phyloP scores from a whole-genome alignment of 805 yeast species.

The Candida tallmaniae region DNA sequence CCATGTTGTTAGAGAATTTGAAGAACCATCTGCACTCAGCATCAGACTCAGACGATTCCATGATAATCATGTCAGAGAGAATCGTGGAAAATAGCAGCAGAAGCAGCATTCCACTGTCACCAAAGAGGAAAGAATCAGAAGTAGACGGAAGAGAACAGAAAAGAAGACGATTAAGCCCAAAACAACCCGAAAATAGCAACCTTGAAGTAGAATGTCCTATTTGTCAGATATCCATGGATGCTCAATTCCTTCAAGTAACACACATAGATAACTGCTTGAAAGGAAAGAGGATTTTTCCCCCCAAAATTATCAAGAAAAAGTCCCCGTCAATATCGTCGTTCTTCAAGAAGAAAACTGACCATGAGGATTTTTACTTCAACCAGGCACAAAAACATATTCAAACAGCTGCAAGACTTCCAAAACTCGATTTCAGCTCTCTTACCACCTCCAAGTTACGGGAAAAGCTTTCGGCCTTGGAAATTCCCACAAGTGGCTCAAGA shows the following conservation, averaged over 20 bases:
- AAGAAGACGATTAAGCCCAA: slow-evolving; percentile 9
- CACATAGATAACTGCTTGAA: slow-evolving; percentile 63
- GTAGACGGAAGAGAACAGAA: slow-evolving; percentile 4
- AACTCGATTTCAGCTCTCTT: slow-evolving; percentile 59
- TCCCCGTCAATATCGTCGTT: slow-evolving; percentile 23
- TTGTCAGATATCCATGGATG: slow-evolving; percentile 52
- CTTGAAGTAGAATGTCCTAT: slow-evolving; percentile 74
- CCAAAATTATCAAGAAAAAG: slow-evolving; percentile 2
- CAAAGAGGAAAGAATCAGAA: neutral
- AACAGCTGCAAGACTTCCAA: slow-evolving; percentile 46
- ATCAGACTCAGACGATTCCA: neutral
- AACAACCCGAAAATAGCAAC: too few species aligned
- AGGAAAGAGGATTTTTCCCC: slow-evolving; percentile 19
- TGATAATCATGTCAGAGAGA: too few species aligned
- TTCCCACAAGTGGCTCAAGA: slow-evolving; percentile 63
- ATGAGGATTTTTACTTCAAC: slow-evolving; percentile 25
- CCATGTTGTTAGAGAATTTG: slow-evolving; percentile 1
- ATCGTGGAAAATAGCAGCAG: neutral
- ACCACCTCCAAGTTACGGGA: slow-evolving; percentile 57
- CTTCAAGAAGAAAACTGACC: slow-evolving; percentile 16
- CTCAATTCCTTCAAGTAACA: slow-evolving; percentile 48
- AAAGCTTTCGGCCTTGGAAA: slow-evolving; percentile 47
- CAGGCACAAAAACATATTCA: slow-evolving; percentile 23
- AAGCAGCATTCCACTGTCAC: neutral
- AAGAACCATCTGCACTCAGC: too few species aligned